Evolutionary conservation across 129 eudicot species (phyloP), one percentile per base, ranked within the genome.

Genomic region (Erigeron canadensis): DNA sequence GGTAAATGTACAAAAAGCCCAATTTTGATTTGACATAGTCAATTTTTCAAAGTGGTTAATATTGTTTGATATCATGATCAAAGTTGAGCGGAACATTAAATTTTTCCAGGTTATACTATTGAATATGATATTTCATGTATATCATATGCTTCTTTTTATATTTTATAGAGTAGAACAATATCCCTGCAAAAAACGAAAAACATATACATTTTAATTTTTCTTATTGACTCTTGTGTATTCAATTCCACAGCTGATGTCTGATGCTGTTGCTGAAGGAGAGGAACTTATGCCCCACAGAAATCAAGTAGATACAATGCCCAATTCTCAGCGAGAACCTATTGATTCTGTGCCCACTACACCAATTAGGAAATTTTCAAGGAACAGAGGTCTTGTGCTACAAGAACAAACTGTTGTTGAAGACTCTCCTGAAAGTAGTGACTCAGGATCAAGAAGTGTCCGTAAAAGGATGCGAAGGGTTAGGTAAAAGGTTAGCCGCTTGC

Each of bases 261-360:
- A 70, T 23, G 41, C 87, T 28, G 88, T 88, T 59, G 62, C 41
- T n/a, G 84, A 34, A 40, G 96, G 92, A 57, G 85, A 82, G 18
- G 97, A 86, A 76, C 74, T 91, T 19, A 88, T 91, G 96, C 97
- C 96, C 19, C 82, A 86, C 63, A 84, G 97, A 65, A 76, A n/a
- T 51, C 81, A 76, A 62, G 76, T 67, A 2, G 69, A 79, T 19
- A 56, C 60, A 28, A 42, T 75, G 43, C 66, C 74, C 44, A 70
- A 22, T 46, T 58, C 81, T 40, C 67, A 79, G 51, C 71, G 53
- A 45, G 68, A 74, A 23, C 42, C 76, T 40, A 59, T 74, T 13
- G 54, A 67, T 55, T 50, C 83, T 0, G 73, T 76, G 37, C 89
- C 89, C 9, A 81, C 97, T 34, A 87, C 91, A 5, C 95, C 95